Percentiles rank a stretch among this genome's conserved stretches.
Conservation (phyloP, 805 yeast species). For the Tetrapisispora iriomotensis region DNA sequence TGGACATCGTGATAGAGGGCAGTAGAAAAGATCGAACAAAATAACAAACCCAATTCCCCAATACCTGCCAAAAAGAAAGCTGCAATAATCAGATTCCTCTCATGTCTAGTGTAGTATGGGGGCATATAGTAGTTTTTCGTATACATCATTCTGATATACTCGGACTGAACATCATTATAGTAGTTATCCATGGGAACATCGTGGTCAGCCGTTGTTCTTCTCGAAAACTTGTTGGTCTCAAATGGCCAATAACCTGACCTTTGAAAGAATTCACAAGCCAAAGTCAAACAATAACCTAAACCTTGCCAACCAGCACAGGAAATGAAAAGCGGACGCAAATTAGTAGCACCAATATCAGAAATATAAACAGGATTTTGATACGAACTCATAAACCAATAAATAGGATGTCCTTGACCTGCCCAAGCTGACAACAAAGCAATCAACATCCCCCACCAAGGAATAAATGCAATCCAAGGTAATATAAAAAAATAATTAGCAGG, state of each 20-base stretch:
- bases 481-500: slow-evolving; percentile 38
- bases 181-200: slow-evolving; percentile 11
- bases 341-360: slow-evolving; percentile 82
- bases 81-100: slow-evolving; percentile 33
- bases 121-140: slow-evolving; percentile 25
- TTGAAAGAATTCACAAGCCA: slow-evolving; percentile 52
- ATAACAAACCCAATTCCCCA: slow-evolving; percentile 64
- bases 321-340: slow-evolving; percentile 74
- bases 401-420: slow-evolving; percentile 72
- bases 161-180: slow-evolving; percentile 6
- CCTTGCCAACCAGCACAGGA: slow-evolving; percentile 71
- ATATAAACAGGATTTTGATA: slow-evolving; percentile 53
- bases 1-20: slow-evolving; percentile 46
- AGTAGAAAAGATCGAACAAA: slow-evolving; percentile 68
- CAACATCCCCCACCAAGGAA: slow-evolving; percentile 88
- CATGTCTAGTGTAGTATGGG: slow-evolving; percentile 32
- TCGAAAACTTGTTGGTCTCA: slow-evolving; percentile 3
- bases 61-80: slow-evolving; percentile 37
- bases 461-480: slow-evolving; percentile 55
- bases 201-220: slow-evolving; percentile 35
- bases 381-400: slow-evolving; percentile 43
- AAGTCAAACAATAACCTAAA: slow-evolving; percentile 53
- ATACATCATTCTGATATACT: slow-evolving; percentile 13
- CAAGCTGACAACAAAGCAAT: slow-evolving; percentile 67
- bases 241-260: slow-evolving; percentile 40